A percentile compares a stretch with the other conserved stretches of the same genome.
These are phyloP conservation scores for Fraxinus angustifolia DNA, from an alignment of 305 asterid genomes.

Conservation along the genomic window DNA sequence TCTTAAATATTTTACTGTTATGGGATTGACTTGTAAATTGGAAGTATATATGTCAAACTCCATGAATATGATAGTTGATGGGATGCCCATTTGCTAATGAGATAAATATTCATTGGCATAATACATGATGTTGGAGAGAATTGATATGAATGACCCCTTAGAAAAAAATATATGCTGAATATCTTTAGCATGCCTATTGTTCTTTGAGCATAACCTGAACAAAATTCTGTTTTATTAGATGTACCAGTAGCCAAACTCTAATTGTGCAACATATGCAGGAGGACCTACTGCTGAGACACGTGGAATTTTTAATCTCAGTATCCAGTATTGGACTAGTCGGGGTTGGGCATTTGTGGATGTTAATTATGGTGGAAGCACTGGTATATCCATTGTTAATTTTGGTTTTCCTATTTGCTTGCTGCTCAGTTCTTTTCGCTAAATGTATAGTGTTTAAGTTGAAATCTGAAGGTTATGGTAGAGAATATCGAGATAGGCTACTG, in stretches of 20 bases:
- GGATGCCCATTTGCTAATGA: not conserved
- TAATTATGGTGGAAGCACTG: constrained; percentile 97
- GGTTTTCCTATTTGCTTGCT: not conserved
- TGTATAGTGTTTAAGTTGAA: constrained; percentile 22
- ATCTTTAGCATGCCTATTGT: not conserved
- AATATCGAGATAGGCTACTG: constrained; percentile 77
- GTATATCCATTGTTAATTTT: constrained; percentile 31
- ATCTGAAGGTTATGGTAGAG: constrained; percentile 86
- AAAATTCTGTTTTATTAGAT: constrained; percentile 4
- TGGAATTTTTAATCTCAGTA: constrained; percentile 64
- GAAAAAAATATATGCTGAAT: not conserved
- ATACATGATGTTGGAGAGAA: not conserved
- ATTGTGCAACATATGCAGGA: constrained; percentile 39
- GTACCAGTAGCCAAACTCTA: constrained; percentile 2
- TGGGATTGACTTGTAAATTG: not conserved
- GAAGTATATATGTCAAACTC: not conserved
- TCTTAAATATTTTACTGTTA: not conserved
- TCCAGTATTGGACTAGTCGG: constrained; percentile 98
- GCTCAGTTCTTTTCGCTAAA: constrained; percentile 4
- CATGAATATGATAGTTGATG: constrained; percentile 1
- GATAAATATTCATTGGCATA: constrained; percentile 8
- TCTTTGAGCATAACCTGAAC: not conserved
- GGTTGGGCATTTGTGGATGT: constrained; percentile 99
- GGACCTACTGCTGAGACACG: constrained; percentile 97
- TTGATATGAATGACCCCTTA: not conserved